These are phyloP conservation scores for Helotiales sp. DNA, from an alignment of 2,329 filamentous ascomycete genomes.

Conservation along the genomic window DNA sequence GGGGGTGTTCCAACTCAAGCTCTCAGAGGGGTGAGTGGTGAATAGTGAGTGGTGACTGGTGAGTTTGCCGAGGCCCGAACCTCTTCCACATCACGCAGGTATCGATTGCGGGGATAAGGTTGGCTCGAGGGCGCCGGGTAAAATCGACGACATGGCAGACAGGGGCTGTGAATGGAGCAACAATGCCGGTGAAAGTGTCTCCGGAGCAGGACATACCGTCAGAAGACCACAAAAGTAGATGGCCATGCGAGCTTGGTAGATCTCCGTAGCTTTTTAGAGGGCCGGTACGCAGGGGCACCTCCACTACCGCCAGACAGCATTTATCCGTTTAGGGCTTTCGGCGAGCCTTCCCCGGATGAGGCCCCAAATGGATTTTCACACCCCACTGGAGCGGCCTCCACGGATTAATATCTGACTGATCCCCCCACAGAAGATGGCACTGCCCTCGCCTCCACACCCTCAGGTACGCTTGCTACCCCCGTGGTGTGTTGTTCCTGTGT, in stretches of 20 bases:
- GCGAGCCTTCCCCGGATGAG: background rate
- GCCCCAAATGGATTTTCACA: background rate
- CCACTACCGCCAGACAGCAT: background rate
- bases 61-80: slow-evolving; percentile 12
- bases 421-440: background rate
- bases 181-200: slow-evolving; percentile 4
- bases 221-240: background rate
- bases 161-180: slow-evolving; percentile 13
- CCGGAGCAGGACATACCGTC: slow-evolving; percentile 13
- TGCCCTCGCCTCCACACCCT: slow-evolving; percentile 1
- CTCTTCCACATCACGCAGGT: background rate
- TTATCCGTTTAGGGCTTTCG: slow-evolving; percentile 9
- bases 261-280: slow-evolving; percentile 4
- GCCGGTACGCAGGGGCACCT: background rate
- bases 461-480: background rate
- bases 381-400: background rate
- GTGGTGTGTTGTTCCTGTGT: background rate
- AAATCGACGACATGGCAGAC: slow-evolving; percentile 1
- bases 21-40: slow-evolving; percentile 6
- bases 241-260: slow-evolving; percentile 1
- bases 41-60: no score
- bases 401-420: background rate
- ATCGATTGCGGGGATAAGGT: slow-evolving; percentile 21
- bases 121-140: slow-evolving; percentile 11
- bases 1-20: background rate